Base-by-base conservation (phyloP, 208 protist genomes). In the Leishmania martiniquensis region DNA sequence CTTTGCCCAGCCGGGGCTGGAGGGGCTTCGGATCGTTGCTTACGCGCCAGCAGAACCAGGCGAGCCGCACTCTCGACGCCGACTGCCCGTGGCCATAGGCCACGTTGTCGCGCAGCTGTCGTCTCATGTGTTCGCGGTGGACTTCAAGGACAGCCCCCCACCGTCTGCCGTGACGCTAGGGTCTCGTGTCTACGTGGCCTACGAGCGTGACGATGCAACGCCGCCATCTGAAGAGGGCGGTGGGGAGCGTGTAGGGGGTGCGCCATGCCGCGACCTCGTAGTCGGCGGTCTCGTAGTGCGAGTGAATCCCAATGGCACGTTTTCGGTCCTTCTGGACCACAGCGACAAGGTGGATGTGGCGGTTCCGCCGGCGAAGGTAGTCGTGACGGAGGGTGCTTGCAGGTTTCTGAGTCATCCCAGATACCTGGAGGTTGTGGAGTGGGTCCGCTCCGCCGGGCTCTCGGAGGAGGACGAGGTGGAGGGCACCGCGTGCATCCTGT, bases 241-340 rank as follows among this genome's bases (percentile, higher is more conserved):
- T 37, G 68, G 68, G 9, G 70, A n/a, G n/a, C n/a, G 62, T 5
- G 51, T 45, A 0, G 60, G 37, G 22, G 32, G 59, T 65, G 59
- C 59, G 32, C 20, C 59, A 15, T 76, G 65, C 4, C 67, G 62
- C 13, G 72, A 34, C 65, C 83, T 87, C 51, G 74, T 94, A 13
- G 86, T 95, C 68, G 93, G 90, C 25, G 93, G 91, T 55, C 82
- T 95, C 17, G 87, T 97, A 20, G 85, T 93, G 12, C 88, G 90
- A 32, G 87, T 95, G 5, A 95, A 96, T 78, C 82, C 83, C 6
- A 95, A 96, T 77, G 93, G 90, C 17, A 97, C 91, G 39, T 92
- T 93, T 55, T 89, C 83, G 17, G 91, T 97, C 34, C 78, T 96
- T 62, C 84, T 97, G 17, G 93, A 97, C 74, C 91, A 96, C 83